Percentiles rank a stretch among this genome's conserved stretches.
Conservation (phyloP, 208 protist species). For the Kentomonas sorsogonicus region DNA sequence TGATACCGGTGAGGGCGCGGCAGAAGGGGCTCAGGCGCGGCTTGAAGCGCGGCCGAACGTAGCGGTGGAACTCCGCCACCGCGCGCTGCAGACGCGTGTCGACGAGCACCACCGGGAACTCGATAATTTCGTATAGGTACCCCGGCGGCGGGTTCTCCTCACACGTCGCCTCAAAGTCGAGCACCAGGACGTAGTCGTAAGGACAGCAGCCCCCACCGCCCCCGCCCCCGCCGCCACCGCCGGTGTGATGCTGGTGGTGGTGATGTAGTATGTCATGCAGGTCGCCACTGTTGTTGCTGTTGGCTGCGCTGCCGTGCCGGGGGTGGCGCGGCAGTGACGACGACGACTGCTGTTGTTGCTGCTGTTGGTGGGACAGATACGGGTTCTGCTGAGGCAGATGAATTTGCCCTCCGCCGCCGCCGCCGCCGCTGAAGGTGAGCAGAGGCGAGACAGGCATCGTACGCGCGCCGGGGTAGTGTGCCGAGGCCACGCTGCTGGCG, state of each 20-base stretch:
- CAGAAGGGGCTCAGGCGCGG: conserved; percentile 88
- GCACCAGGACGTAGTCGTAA: conserved; percentile 88
- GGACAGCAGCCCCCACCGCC: no score
- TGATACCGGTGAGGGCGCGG: conserved; percentile 88
- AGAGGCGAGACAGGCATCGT: conserved; percentile 49
- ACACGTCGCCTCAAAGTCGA: conserved; percentile 92
- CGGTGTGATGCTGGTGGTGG: no score
- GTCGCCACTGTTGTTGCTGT: no score
- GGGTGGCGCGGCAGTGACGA: no score
- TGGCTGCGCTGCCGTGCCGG: no score
- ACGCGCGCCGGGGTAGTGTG: no score
- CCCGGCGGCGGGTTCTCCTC: conserved; percentile 61
- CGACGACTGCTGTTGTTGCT: no score
- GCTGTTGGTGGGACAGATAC: no score
- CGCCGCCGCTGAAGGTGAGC: conserved; percentile 13
- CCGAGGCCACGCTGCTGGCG: conserved; percentile 21
- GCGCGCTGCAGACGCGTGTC: conserved; percentile 57
- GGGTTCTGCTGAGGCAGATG: no score
- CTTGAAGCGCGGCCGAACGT: conserved; percentile 80
- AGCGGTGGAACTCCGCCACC: conserved; percentile 84
- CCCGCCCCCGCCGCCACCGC: no score
- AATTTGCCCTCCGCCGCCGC: no score
- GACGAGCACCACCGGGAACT: conserved; percentile 92
- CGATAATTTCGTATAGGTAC: conserved; percentile 94
- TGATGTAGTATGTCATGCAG: no score